Conservation (phyloP, 1,139 yeast species). For the Zygosaccharomyces pseudobailii region DNA sequence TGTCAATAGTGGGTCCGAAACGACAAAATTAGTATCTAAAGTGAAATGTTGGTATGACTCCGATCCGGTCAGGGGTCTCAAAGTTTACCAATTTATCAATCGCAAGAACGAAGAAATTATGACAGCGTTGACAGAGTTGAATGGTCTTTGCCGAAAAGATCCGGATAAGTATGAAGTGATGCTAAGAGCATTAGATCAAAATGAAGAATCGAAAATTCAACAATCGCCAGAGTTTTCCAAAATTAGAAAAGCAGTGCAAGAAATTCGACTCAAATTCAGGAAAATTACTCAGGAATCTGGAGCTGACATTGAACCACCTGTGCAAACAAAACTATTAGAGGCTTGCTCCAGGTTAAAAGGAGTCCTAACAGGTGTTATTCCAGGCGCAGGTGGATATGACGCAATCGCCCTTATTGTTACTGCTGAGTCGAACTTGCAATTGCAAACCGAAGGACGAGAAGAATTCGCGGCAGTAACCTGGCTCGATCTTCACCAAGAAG, state of each 20-base stretch:
- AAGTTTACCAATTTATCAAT: conserved; percentile 54
- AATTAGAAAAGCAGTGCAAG: conserved; percentile 39
- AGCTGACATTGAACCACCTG: conserved; percentile 83
- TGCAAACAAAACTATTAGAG: conserved; percentile 71
- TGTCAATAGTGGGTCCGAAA: conserved; percentile 85
- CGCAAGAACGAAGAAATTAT: conserved; percentile 56
- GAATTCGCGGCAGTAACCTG: conserved; percentile 51
- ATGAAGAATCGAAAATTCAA: conserved; percentile 2
- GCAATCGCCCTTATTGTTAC: conserved; percentile 73
- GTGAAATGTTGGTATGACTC: conserved; percentile 65
- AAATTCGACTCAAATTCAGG: conserved; percentile 54
- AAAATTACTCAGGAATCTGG: conserved; percentile 58
- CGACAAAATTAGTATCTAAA: conserved; percentile 79
- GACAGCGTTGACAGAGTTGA: conserved; percentile 42
- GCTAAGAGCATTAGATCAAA: conserved; percentile 24
- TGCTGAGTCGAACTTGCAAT: conserved; percentile 41
- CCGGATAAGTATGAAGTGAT: conserved; percentile 30
- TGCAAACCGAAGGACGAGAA: conserved; percentile 30
- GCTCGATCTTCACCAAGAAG: conserved; percentile 60
- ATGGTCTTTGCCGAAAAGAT: conserved; percentile 30
- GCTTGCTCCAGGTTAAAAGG: conserved; percentile 56
- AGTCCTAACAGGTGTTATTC: conserved; percentile 89
- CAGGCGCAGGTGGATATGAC: conserved; percentile 98
- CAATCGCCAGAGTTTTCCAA: conserved; percentile 19
- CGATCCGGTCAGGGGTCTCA: conserved; percentile 47